These are phyloP conservation scores for Bondarzewia mesenterica DNA, from an alignment of 1,284 basidiomycete species.

Conservation along the genomic window DNA sequence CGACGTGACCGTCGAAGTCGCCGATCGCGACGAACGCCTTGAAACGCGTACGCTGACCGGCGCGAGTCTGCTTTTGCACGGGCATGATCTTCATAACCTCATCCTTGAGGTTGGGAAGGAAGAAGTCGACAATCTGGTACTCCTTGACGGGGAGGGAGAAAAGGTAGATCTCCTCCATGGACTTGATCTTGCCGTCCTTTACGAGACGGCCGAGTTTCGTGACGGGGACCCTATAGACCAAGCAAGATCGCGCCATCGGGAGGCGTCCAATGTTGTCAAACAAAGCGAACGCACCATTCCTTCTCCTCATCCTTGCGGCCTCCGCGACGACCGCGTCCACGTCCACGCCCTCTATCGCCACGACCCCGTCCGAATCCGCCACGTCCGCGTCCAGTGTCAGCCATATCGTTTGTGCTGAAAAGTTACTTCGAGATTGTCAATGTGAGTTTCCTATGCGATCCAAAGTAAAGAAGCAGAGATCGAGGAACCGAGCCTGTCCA, in stretches of 20 bases:
- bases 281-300: conserved; percentile 74
- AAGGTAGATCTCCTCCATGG: conserved; percentile 99
- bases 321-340: conserved; percentile 91
- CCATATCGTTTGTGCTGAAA: conserved; percentile 40
- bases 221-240: conserved; percentile 82
- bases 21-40: conserved; percentile 99
- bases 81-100: conserved; percentile 99
- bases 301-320: conserved; percentile 99
- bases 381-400: conserved; percentile 74
- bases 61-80: conserved; percentile 99
- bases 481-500: background rate
- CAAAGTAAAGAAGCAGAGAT: conserved; percentile 7
- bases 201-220: conserved; percentile 99
- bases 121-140: conserved; percentile 96
- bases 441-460: conserved; percentile 6
- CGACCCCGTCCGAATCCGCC: conserved; percentile 81
- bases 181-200: conserved; percentile 99
- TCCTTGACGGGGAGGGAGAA: conserved; percentile 99
- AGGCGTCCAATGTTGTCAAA: background rate
- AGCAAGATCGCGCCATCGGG: background rate
- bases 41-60: conserved; percentile 99
- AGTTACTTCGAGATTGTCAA: conserved; percentile 17
- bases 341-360: conserved; percentile 70
- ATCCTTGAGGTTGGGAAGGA: conserved; percentile 97
- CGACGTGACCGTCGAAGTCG: conserved; percentile 97